Percentiles rank a stretch among this genome's conserved stretches.
Conservation (phyloP, 78 protist genomes). For the Dictyostelium capitatum region DNA sequence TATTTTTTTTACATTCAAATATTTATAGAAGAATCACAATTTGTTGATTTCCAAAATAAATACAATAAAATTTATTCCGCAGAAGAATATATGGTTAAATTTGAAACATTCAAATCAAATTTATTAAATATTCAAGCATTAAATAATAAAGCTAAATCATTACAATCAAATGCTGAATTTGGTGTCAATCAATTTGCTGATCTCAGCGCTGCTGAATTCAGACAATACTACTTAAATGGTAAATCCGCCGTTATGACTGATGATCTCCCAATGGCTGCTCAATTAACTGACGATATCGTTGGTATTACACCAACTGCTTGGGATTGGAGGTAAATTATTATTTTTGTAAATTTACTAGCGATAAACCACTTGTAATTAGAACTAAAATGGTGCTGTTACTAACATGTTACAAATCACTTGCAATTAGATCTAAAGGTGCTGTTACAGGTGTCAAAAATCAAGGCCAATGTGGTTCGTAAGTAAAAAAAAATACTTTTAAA, state of each 20-base stretch:
- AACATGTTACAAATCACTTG: too few relatives aligned
- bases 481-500: too few relatives aligned
- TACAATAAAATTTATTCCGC: slow-evolving; percentile 54
- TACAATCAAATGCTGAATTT: slow-evolving; percentile 1
- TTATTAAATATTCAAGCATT: slow-evolving; percentile 18
- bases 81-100: slow-evolving; percentile 32
- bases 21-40: slow-evolving; percentile 27
- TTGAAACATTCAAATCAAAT: slow-evolving; percentile 59
- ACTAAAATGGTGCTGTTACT: slow-evolving; percentile 82
- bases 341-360: too few relatives aligned
- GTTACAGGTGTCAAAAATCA: slow-evolving; percentile 25
- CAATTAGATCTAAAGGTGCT: slow-evolving; percentile 24
- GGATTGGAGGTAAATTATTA: too few relatives aligned
- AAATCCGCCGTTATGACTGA: background rate
- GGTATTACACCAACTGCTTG: slow-evolving; percentile 24
- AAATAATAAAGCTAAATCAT: background rate
- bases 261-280: slow-evolving; percentile 17
- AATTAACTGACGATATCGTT: background rate
- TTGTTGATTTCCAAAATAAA: slow-evolving; percentile 42
- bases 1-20: background rate
- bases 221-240: slow-evolving; percentile 38
- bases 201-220: slow-evolving; percentile 51
- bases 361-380: too few relatives aligned
- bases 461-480: slow-evolving; percentile 34
- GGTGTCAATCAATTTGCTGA: slow-evolving; percentile 81